These are phyloP conservation scores for Aspergillus calidoustus DNA, from an alignment of 2,329 filamentous ascomycete genomes.

Conservation along the genomic window DNA sequence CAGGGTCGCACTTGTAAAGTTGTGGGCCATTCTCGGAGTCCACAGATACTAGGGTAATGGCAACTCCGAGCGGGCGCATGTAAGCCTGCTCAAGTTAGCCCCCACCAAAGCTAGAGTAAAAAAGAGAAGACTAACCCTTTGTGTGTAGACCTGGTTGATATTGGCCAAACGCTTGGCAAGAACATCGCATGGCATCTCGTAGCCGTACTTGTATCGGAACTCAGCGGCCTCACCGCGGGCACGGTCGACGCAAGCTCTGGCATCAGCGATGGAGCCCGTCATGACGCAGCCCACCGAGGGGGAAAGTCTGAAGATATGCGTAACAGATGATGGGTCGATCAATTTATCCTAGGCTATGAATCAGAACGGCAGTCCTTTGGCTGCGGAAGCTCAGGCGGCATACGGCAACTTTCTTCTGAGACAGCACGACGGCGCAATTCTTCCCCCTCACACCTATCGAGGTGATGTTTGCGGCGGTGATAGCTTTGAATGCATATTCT, in stretches of 20 bases:
- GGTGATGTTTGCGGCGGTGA: conserved; percentile 99
- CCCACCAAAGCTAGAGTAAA: not conserved
- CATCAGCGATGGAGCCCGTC: conserved; percentile 98
- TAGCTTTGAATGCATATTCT: conserved; percentile 99
- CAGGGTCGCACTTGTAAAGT: conserved; percentile 97
- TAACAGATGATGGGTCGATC: conserved; percentile 95
- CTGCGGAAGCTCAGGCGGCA: conserved; percentile 42
- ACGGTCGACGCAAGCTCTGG: conserved; percentile 87
- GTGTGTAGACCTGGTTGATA: conserved; percentile 99
- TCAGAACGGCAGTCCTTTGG: conserved; percentile 20
- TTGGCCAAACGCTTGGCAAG: conserved; percentile 96
- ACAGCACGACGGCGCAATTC: conserved; percentile 94
- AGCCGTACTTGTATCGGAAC: conserved; percentile 98
- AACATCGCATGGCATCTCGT: conserved; percentile 99
- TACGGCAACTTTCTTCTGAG: conserved; percentile 99
- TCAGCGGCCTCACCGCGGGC: conserved; percentile 95
- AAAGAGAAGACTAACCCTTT: conserved; percentile 68
- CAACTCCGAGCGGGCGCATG: conserved; percentile 96
- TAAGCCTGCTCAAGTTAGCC: conserved; percentile 68
- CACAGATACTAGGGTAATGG: conserved; percentile 91
- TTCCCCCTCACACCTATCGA: conserved; percentile 95
- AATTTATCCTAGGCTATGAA: conserved; percentile 79
- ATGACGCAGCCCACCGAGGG: conserved; percentile 97
- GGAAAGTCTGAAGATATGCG: conserved; percentile 96
- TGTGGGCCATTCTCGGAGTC: conserved; percentile 92